These are phyloP conservation scores for Diaporthe australafricana DNA, from an alignment of 2,329 filamentous ascomycete species.

Conservation along the genomic window DNA sequence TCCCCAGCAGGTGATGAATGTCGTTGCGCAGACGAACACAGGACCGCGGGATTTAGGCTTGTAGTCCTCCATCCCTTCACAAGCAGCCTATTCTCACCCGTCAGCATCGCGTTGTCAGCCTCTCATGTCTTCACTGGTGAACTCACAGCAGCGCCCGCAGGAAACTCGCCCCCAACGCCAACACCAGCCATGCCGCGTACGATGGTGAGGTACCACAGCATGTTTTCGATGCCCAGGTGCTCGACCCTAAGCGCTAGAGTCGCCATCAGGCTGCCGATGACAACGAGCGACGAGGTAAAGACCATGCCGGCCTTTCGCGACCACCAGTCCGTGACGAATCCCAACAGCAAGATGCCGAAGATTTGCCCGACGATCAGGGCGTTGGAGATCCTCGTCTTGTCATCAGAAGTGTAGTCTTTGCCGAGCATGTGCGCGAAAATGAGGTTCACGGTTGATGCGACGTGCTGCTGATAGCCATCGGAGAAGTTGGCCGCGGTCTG, in stretches of 20 bases:
- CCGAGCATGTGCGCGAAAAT: slow-evolving; percentile 47
- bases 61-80: slow-evolving; percentile 47
- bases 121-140: rapidly evolving
- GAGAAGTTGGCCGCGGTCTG: slow-evolving; percentile 45
- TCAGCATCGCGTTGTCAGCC: background rate
- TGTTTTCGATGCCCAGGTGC: slow-evolving; percentile 40
- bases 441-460: slow-evolving; percentile 48
- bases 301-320: slow-evolving; percentile 48
- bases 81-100: slow-evolving; percentile 38
- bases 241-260: slow-evolving; percentile 50
- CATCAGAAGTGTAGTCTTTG: slow-evolving; percentile 44
- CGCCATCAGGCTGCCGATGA: slow-evolving; percentile 49
- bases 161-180: slow-evolving; percentile 52
- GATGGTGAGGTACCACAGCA: slow-evolving; percentile 52
- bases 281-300: slow-evolving; percentile 46
- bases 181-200: slow-evolving; percentile 51
- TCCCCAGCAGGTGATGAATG: slow-evolving; percentile 49
- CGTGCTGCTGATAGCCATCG: slow-evolving; percentile 48
- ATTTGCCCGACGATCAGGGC: slow-evolving; percentile 47
- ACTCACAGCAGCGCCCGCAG: slow-evolving; percentile 48
- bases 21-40: slow-evolving; percentile 49
- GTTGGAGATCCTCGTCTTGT: slow-evolving; percentile 48
- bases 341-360: slow-evolving; percentile 48
- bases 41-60: slow-evolving; percentile 45
- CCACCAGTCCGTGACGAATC: slow-evolving; percentile 46